Evolutionary conservation across 1,284 basidiomycete species (phyloP), one percentile per base, ranked within the genome.

Genomic region (Rhodotorula sp.): DNA sequence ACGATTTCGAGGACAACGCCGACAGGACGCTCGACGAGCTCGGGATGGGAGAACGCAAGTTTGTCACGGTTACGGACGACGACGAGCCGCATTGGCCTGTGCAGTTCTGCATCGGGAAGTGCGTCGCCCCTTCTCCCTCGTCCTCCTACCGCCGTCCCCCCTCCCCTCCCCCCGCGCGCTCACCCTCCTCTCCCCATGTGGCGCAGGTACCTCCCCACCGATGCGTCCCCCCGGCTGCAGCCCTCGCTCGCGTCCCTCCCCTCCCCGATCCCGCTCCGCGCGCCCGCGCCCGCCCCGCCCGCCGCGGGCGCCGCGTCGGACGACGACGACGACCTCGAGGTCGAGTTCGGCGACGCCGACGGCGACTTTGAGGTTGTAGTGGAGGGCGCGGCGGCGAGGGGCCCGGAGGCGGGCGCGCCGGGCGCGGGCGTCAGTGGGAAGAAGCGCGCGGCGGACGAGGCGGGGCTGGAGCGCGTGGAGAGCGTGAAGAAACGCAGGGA

Each of bases 1-100:
- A 77, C 10, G 94, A 97, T 78, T 94, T 91, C 85, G 89, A 91
- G 62, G 93, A 96, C 76, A 95, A 95, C 77, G 79, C 87, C 67
- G 87, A 86, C 3, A 85, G 89, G 74, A 90, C 89, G 41, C 80
- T 96, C 72, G 87, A 87, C 72, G 89, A 89, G 74, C 79, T 96
- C 64, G 88, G 86, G 61, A 87, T 92, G 34, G 85, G 85, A 1
- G 81, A 86, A 56, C 91, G 92, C 22, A 92, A 89, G 82, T 93
- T 95, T 82, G 80, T 99, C 76, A 89, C 88, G 1, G 89, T 98
- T 37, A 89, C 89, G 1, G 93, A 96, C 79, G 93, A 95, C 78
- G 92, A 96, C 56, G 90, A 87, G n/a, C 88, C 88, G 75, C 86
- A 89, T 3, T 86, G 95, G 57, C 86, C 88, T 22, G 85, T 94